These are phyloP conservation scores for Tetrahymena elliotti DNA, from an alignment of 73 alveolate genomes.

Conservation along the genomic window DNA sequence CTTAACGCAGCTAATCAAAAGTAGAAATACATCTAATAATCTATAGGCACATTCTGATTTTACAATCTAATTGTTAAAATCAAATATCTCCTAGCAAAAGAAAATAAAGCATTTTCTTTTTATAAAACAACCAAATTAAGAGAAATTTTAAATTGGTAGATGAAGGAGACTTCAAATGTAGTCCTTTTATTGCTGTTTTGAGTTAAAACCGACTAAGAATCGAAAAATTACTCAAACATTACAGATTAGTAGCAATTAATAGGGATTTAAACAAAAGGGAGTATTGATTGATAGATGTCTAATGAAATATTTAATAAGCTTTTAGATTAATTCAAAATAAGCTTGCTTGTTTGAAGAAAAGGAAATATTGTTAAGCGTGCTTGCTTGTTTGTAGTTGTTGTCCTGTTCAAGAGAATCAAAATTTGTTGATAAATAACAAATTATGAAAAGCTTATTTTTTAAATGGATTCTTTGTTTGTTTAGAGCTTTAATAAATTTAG, in stretches of 20 bases:
- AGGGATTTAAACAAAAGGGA: not conserved
- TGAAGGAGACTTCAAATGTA: not conserved
- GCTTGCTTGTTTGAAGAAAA: not conserved
- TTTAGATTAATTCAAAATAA: not conserved
- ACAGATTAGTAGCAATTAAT: not conserved
- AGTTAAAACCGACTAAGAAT: not conserved
- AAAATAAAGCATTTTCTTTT: not conserved
- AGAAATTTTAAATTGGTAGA: not conserved
- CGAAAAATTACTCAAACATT: not conserved
- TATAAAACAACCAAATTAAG: not conserved
- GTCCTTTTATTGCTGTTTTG: not conserved
- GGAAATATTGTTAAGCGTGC: not conserved
- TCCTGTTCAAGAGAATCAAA: not conserved
- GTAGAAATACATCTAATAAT: not conserved
- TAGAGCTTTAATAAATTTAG: too few relatives aligned
- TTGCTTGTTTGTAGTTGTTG: not conserved
- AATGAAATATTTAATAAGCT: not conserved
- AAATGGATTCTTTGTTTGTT: not conserved
- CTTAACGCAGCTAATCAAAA: not conserved
- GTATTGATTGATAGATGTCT: not conserved
- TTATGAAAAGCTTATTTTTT: not conserved
- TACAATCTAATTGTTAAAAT: not conserved
- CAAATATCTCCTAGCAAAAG: not conserved
- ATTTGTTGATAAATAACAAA: not conserved
- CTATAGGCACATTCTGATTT: not conserved